Evolutionary conservation across 2,329 filamentous ascomycete species (phyloP), one percentile per base, ranked within the genome.

Genomic region (Coniochaeta pulveracea): DNA sequence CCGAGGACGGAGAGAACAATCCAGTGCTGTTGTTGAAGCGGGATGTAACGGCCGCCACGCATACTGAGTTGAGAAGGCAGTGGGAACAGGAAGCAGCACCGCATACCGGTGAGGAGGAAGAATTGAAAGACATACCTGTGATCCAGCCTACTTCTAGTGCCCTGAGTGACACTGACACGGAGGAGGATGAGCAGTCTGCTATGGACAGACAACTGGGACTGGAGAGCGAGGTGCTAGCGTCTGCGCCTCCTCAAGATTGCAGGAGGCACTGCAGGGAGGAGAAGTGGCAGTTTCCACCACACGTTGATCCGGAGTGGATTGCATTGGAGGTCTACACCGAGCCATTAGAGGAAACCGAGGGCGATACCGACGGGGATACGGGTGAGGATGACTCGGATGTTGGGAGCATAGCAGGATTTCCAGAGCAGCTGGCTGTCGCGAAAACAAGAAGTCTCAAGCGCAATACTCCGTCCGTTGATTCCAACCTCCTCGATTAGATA

Each of bases 251-350:
- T 21, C 33, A 18, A 25, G 34, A 4, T 16, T 19, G 28, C 28
- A 34, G 18, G 6, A 29, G n/a, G n/a, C n/a, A n/a, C n/a, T n/a
- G n/a, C n/a, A 9, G 35, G 15, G 27, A 33, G 10, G 3, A 36
- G 29, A 41, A 60, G 6, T 80, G 75, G 69, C 61, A 63, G 9
- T 60, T 93, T 3, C 85, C 85, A 1, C 64, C 67, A 2, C 80
- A 86, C 38, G 63, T 94, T 0, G 88, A 94, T 44, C 76, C 81
- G 0, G 88, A 93, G 54, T 95, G 88, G 88, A 72, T 94, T 42
- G 88, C 88, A 0, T 74, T 95, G 11, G 85, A 94, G 50, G 83
- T 94, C 1, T 91, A 80, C 49, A 19, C n/a, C n/a, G n/a, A n/a
- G n/a, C n/a, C n/a, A n/a, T n/a, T n/a, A n/a, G n/a, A n/a, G n/a